Base-by-base conservation (phyloP, 257 asterid genomes). In the Fraxinus pennsylvanica region DNA sequence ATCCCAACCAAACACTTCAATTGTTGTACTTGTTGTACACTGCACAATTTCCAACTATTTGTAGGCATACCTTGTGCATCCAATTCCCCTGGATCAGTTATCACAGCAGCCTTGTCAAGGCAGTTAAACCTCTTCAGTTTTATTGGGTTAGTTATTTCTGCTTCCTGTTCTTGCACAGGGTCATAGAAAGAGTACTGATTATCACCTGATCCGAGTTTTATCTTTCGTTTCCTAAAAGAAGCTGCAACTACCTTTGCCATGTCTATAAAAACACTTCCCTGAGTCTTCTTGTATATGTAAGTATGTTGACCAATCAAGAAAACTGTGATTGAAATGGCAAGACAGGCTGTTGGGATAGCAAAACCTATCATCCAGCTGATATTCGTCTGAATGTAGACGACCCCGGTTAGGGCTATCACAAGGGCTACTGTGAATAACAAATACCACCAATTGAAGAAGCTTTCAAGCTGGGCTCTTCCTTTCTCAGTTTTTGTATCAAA, bases 391-490 rank as follows among this genome's bases (percentile, higher is more conserved):
- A 93, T 59, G 45, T 93, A 93, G 83, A 93, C 86, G 14, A 92
- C 97, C 0, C 76, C 86, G 0, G 94, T 89, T 75, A 93, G 89
- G 32, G 96, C 96, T 17, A 93, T 79, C 5, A 92, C 22, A 63
- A 93, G 93, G 15, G 96, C 98, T 22, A 88, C 33, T 4, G 98
- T 91, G 85, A 93, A 93, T 9, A 95, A 89, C 9, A 93, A 83
- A 81, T 89, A 93, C 98, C 98, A 93, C 98, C 96, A 93, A 66
- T 92, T 89, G 86, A 92, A 90, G 92, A 93, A 93, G 85, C 90
- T 87, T 78, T 88, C 90, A 25, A 93, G 93, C 9, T 89, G 93
- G 68, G 87, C 41, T 63, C 87, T 81, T 0, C 98, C 98, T 78
- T 87, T 88, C 8, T 83, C 76, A 0, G 98, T 93, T 63, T 82